phyloP scores from a whole-genome alignment of 192 early-diverging fungal genomes.

The Geosiphon pyriformis region DNA sequence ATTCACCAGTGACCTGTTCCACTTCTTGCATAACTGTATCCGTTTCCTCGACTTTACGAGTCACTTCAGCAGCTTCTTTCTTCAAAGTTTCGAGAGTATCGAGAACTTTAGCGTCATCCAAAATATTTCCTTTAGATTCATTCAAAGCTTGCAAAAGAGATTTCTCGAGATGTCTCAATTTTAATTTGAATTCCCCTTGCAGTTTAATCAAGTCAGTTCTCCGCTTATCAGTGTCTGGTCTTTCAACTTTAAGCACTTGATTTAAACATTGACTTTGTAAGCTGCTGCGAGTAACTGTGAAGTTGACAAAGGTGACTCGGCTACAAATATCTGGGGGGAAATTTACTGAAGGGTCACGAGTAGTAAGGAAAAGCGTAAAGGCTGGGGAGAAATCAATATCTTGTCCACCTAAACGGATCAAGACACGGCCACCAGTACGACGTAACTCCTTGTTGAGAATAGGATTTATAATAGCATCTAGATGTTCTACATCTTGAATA shows the following conservation, averaged over 20 bases:
- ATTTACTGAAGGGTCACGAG: conserved; percentile 86
- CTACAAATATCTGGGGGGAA: conserved; percentile 97
- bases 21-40: conserved; percentile 94
- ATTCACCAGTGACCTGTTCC: conserved; percentile 82
- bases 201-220: conserved; percentile 88
- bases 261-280: conserved; percentile 97
- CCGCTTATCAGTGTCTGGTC: conserved; percentile 92
- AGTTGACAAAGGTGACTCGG: conserved; percentile 99
- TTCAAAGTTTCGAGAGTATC: conserved; percentile 93
- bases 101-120: conserved; percentile 96
- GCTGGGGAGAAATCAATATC: conserved; percentile 99
- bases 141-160: conserved; percentile 89
- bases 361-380: conserved; percentile 91
- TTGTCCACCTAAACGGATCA: conserved; percentile 92
- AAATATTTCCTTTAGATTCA: conserved; percentile 91
- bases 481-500: conserved; percentile 94
- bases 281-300: conserved; percentile 93
- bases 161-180: conserved; percentile 89
- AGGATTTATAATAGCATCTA: conserved; percentile 97
- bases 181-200: conserved; percentile 95
- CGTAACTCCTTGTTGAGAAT: conserved; percentile 97
- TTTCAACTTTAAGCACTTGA: conserved; percentile 89
- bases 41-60: conserved; percentile 88
- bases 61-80: conserved; percentile 91
- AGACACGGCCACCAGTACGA: conserved; percentile 90